A percentile compares a stretch with the other conserved stretches of the same genome.
Conservation (phyloP, 1,139 yeast species). For the Suhomyces chickasaworum region DNA sequence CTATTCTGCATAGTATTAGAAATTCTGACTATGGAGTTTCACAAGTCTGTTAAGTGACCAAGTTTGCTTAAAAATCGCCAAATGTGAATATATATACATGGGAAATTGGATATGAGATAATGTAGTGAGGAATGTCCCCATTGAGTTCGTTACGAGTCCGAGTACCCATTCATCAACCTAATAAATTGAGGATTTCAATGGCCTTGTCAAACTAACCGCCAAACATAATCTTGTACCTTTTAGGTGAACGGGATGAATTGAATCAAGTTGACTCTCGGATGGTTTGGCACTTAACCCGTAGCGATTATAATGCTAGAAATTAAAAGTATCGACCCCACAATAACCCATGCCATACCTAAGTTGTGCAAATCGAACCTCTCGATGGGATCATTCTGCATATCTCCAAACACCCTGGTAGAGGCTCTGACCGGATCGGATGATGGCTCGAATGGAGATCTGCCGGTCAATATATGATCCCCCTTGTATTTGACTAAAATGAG, state of each 20-base stretch:
- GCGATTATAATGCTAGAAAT: conserved; percentile 4
- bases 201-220: too few relatives aligned
- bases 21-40: background rate
- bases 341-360: conserved; percentile 24
- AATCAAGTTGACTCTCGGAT: too few relatives aligned
- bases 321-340: conserved; percentile 10
- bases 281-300: conserved; percentile 1
- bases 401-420: conserved; percentile 17
- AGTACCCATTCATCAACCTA: too few relatives aligned
- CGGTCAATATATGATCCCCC: background rate
- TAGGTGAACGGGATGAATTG: too few relatives aligned
- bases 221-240: too few relatives aligned
- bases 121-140: too few relatives aligned
- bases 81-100: background rate
- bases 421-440: background rate
- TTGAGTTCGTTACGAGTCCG: too few relatives aligned
- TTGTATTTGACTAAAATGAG: conserved; percentile 9
- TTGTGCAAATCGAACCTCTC: conserved; percentile 30
- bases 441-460: background rate
- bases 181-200: too few relatives aligned
- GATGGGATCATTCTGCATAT: conserved; percentile 22
- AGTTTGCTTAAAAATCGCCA: background rate
- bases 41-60: background rate
- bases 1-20: background rate
- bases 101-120: background rate